phyloP scores from a whole-genome alignment of 306 rosid genomes.

The Cajanus cajan region DNA sequence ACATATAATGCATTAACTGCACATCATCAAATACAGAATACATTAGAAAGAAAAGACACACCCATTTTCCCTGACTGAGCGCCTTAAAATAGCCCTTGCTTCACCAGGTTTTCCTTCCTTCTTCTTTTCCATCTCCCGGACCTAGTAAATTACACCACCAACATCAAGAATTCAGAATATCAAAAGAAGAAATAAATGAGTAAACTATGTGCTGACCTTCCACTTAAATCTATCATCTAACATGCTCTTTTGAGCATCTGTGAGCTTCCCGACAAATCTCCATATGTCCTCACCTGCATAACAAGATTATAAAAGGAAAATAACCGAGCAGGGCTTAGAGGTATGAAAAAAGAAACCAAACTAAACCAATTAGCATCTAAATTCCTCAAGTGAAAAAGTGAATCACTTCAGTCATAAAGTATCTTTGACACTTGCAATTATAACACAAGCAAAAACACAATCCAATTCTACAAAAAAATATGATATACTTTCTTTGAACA shows the following conservation, averaged over 20 bases:
- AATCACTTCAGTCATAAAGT: constrained; percentile 4
- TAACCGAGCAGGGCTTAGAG: constrained; percentile 5
- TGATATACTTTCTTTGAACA: neutral
- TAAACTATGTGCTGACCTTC: constrained; percentile 59
- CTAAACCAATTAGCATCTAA: neutral
- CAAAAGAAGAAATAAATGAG: neutral
- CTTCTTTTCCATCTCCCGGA: constrained; percentile 93
- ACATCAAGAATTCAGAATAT: constrained; percentile 3
- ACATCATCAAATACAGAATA: neutral
- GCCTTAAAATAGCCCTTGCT: constrained; percentile 90
- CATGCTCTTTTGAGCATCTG: constrained; percentile 99
- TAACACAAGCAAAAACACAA: neutral
- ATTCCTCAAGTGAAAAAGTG: neutral
- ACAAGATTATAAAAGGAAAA: neutral
- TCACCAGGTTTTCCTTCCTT: constrained; percentile 99
- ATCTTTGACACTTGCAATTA: neutral
- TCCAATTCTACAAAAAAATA: constrained; percentile 1
- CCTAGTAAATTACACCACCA: constrained; percentile 44
- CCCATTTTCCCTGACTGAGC: constrained; percentile 91
- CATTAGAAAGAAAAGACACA: constrained; percentile 21
- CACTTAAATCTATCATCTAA: constrained; percentile 95
- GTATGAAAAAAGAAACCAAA: constrained; percentile 13
- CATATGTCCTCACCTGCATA: constrained; percentile 92
- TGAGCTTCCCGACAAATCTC: constrained; percentile 93
- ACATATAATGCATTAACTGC: neutral